Evolutionary conservation across 345 rosid genomes (phyloP), one percentile per base, ranked within the genome.

Genomic region (Camelina hispida): DNA sequence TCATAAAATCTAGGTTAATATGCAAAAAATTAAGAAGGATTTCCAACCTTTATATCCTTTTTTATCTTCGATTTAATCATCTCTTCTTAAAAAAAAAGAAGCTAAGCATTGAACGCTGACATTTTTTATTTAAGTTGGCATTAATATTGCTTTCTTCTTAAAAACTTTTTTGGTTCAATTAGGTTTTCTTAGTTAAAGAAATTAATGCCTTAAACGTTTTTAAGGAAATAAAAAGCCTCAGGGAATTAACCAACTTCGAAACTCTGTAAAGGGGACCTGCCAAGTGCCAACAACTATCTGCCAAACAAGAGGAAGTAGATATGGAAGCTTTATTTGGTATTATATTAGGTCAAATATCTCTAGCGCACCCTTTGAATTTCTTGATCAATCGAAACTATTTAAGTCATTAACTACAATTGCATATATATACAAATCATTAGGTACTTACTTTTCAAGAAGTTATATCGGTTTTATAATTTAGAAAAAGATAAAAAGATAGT

Each of bases 311-410:
- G 18, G 52, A 22, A 37, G 60, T 58, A 57, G 61, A 38, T 58
- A 67, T 66, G 22, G 44, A 66, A 57, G 60, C 72, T 74, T 57
- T 74, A 66, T 66, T 74, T 57, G 72, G 78, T 47, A 56, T 16
- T 22, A 47, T 56, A 56, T 12, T 74, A 28, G 23, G 72, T 66
- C 53, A 74, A 43, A 66, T 47, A 37, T 57, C 40, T 57, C 22
- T 47, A 35, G 20, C 66, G 20, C 66, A 47, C 58, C 48, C 43
- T 57, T 74, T 47, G 43, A 58, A 66, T 66, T 55, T 74, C 9
- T 46, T 65, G 58, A 66, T 66, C 78, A 56, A 57, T 32, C 34
- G 32, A 73, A 15, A 53, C 34, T 34, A 46, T 30, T 54, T 54
- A 46, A 43, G 23, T 54, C 46, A 43, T 40, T 40, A 17, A 40